Base-by-base conservation (phyloP, 116 monocot genomes). In the Zostera marina region DNA sequence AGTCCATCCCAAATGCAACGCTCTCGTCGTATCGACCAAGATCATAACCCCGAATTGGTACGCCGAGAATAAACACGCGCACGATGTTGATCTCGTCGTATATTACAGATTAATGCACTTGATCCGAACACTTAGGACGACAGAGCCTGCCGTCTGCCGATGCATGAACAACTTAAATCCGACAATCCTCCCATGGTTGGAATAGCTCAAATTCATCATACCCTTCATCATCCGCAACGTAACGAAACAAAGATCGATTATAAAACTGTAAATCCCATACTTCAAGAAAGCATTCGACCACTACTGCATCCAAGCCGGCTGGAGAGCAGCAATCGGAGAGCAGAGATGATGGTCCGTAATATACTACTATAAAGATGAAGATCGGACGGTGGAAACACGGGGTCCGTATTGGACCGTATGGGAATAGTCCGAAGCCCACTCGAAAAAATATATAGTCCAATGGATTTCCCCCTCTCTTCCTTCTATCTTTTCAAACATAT, bases 241-340 rank as follows among this genome's bases (percentile, higher is more conserved):
- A 19, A 52, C 79, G 23, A 72, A 74, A 66, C 63, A n/a, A n/a
- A n/a, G 66, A 7, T 73, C 59, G 45, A 58, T 75, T 71, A 68
- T 72, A 77, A 78, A 65, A 46, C 84, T 85, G 2, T 91, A 91
- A 71, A 91, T 85, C 54, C 90, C 85, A 5, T 81, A 91, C 76
- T 91, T 91, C 84, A 91, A 81, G 64, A 79, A 70, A 60, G 91
- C 91, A 1, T 82, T 91, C 70, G 79, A 91, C 53, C 91, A 91
- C 69, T 91, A 82, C 75, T 91, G 90, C 72, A 85, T 85, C 58
- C 91, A 91, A 68, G 92, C 83, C 11, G 92, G 87, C 0, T 82
- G 91, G 0, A 68, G 87, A 6, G 83, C 87, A 16, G 92, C 87
- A 42, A 85, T 92, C 70, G 91, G 85, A 66, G 91, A 91, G 76